Evolutionary conservation across 2,329 filamentous ascomycete genomes (phyloP), one percentile per base, ranked within the genome.

Genomic region (Sporothrix inflata): DNA sequence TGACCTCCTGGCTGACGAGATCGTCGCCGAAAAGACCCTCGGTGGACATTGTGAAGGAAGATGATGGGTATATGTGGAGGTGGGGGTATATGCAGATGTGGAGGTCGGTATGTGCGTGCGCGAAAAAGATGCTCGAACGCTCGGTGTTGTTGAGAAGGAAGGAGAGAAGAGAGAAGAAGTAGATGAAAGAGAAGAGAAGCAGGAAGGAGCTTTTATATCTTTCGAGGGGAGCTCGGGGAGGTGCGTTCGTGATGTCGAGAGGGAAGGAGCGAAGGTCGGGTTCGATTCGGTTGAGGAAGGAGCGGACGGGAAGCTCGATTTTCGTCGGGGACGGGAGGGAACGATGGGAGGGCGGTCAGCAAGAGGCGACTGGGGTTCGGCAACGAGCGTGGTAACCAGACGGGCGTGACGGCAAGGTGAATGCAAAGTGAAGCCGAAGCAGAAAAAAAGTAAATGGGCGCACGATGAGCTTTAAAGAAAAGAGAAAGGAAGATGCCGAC

Each of bases 1-100:
- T 83, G 76, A 98, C 92, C 70, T 88, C 85, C 24, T 92, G 89
- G 30, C 93, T 94, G 81, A 98, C 91, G 78, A 98, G 90, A 74
- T 89, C 83, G 75, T 87, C 79, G 72, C 91, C 87, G 86, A 98
- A 98, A 80, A 98, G 92, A 47, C 89, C 91, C 76, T 88, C 83
- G 66, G 84, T 80, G 71, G 79, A 76, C 80, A 82, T 81, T 77
- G 77, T 74, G 72, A 51, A 38, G 21, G 38, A 12, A 47, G 12
- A 6, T 34, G 30, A 34, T 6, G 3, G 5, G 9, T 40, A 6
- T 8, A 27, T 30, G 68, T 34, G 8, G 42, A 70, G 24, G 55
- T 27, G 30, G 4, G 14, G 4, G 12, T 40, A 61, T 40, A 24
- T 30, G 19, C 5, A 3, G 27, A 60, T n/a, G n/a, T n/a, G n/a